phyloP scores from a whole-genome alignment of 106 monocot species.

The Gastrodia elata region DNA sequence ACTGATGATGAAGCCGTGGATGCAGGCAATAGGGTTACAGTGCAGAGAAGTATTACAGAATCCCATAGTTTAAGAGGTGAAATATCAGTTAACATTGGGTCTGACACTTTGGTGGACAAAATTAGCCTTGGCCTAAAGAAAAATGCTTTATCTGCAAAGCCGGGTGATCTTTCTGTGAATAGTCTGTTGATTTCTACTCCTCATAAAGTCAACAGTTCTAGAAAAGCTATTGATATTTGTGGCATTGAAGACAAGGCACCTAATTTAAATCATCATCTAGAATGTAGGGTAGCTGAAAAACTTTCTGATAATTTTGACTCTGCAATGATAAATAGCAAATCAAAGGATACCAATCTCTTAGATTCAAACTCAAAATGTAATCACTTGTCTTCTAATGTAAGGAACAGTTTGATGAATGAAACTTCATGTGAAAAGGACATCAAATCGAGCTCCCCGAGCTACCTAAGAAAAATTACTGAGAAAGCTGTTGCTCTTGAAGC shows the following conservation, averaged over 20 bases:
- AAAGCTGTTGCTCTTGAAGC: slow-evolving; percentile 20
- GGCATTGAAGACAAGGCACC: neutral
- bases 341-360: neutral
- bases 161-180: neutral
- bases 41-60: slow-evolving; percentile 12
- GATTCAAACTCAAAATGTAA: slow-evolving; percentile 6
- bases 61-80: slow-evolving; percentile 3
- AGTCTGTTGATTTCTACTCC: slow-evolving; percentile 9
- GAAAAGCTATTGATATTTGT: neutral
- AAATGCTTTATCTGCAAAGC: slow-evolving; percentile 10
- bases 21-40: slow-evolving; percentile 1
- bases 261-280: neutral
- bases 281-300: neutral
- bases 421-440: slow-evolving; percentile 5
- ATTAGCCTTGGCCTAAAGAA: neutral
- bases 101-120: slow-evolving; percentile 7
- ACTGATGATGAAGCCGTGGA: slow-evolving; percentile 73
- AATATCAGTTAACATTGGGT: slow-evolving; percentile 2
- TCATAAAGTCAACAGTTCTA: slow-evolving; percentile 9
- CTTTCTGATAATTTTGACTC: neutral
- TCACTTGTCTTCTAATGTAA: neutral
- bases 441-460: slow-evolving; percentile 17
- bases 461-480: slow-evolving; percentile 20
- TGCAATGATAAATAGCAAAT: neutral
- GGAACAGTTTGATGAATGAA: neutral